These are phyloP conservation scores for Sclerotinia nivalis DNA, from an alignment of 2,329 filamentous ascomycete species.

Conservation along the genomic window DNA sequence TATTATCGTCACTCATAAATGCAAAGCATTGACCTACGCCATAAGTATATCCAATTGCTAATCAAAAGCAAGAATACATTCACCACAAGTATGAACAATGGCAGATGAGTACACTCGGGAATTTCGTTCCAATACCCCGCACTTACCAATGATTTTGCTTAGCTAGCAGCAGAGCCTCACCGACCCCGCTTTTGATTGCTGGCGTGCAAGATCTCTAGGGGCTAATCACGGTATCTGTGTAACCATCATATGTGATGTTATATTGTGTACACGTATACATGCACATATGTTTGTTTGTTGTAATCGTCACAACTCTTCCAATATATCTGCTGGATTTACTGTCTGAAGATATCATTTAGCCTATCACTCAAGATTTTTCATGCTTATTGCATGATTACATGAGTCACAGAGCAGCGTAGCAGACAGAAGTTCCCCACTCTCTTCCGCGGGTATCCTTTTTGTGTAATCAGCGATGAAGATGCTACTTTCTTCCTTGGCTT, in stretches of 20 bases:
- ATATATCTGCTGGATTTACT: background rate
- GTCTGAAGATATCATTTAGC: conserved; percentile 1
- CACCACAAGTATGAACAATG: background rate
- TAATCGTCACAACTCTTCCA: conserved; percentile 1
- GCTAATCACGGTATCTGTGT: conserved; percentile 1
- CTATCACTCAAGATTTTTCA: background rate
- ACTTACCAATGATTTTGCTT: conserved; percentile 8
- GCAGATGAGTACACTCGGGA: background rate
- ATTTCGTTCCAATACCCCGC: background rate
- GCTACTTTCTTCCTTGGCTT: background rate
- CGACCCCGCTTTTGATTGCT: background rate
- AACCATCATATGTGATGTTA: background rate
- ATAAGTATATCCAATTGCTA: background rate
- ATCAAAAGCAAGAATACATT: background rate
- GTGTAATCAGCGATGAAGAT: conserved; percentile 2
- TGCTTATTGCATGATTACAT: background rate
- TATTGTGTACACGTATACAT: background rate
- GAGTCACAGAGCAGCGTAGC: background rate
- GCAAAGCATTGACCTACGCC: background rate
- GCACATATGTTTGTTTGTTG: conserved; percentile 1
- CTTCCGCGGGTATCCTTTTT: background rate
- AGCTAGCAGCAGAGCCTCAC: conserved; percentile 9
- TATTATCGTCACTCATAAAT: background rate
- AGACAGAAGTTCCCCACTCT: background rate
- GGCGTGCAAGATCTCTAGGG: conserved; percentile 1